These are phyloP conservation scores for Coniochaeta sp. DNA, from an alignment of 2,329 filamentous ascomycete genomes.

Conservation along the genomic window DNA sequence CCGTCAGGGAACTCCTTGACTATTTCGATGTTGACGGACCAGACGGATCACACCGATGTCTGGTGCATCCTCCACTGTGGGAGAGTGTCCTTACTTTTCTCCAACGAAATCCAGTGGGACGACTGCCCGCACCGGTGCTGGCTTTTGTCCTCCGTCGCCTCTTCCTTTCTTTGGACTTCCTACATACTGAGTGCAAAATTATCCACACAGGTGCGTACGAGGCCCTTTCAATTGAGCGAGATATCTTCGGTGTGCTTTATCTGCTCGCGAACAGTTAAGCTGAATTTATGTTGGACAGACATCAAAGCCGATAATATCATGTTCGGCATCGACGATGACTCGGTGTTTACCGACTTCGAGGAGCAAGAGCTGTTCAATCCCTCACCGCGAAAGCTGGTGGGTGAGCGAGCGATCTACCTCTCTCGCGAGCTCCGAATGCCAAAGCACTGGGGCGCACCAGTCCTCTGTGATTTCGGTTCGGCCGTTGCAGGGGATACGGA, in stretches of 20 bases:
- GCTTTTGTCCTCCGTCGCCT: slow-evolving; percentile 27
- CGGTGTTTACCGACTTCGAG: slow-evolving; percentile 25
- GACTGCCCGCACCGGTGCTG: slow-evolving; percentile 25
- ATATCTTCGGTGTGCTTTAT: neutral
- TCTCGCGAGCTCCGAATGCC: slow-evolving; percentile 30
- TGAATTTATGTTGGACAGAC: slow-evolving; percentile 38
- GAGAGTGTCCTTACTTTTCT: slow-evolving; percentile 32
- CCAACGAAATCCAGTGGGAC: slow-evolving; percentile 27
- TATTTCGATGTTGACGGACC: slow-evolving; percentile 27
- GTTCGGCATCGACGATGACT: slow-evolving; percentile 18
- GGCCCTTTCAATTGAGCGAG: neutral
- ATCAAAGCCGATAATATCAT: slow-evolving; percentile 35
- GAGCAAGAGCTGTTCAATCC: slow-evolving; percentile 28
- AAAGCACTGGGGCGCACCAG: slow-evolving; percentile 19
- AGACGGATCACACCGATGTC: slow-evolving; percentile 25
- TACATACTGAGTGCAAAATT: slow-evolving; percentile 36
- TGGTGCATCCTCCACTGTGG: slow-evolving; percentile 33
- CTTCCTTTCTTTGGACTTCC: slow-evolving; percentile 35
- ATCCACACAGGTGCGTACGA: slow-evolving; percentile 34
- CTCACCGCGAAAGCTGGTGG: slow-evolving; percentile 30
- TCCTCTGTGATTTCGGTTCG: slow-evolving; percentile 43
- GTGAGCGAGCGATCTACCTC: slow-evolving; percentile 31
- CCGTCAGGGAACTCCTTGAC: slow-evolving; percentile 26
- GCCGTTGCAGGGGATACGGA: slow-evolving; percentile 27
- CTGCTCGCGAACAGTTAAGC: slow-evolving; percentile 24